Conservation (phyloP, 176 grass and related monocot species). For the Lolium rigidum region DNA sequence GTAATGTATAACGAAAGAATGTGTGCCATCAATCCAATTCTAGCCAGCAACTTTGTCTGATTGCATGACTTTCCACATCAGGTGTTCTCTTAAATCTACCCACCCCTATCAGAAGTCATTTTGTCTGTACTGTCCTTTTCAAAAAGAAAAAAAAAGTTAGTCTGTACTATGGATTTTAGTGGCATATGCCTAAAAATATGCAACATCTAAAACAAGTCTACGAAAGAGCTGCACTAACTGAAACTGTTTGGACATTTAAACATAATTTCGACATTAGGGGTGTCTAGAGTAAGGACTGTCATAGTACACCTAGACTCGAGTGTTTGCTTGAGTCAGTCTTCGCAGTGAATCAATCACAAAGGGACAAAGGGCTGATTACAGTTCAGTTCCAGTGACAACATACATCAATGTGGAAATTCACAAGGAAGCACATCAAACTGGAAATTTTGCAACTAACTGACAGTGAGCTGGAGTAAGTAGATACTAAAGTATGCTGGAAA, state of each 20-base stretch:
- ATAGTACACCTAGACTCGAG: too few species aligned
- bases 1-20: not conserved
- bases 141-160: not conserved
- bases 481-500: too few species aligned
- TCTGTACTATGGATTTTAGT: not conserved
- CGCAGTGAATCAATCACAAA: too few species aligned
- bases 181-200: not conserved
- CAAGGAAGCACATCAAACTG: not conserved
- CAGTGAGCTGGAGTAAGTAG: too few species aligned
- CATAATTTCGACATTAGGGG: not conserved
- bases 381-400: not conserved
- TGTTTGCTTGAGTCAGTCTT: too few species aligned
- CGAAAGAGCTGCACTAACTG: not conserved
- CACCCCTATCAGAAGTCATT: not conserved
- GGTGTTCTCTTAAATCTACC: conserved; percentile 1
- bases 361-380: too few species aligned
- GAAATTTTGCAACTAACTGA: not conserved
- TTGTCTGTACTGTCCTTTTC: not conserved
- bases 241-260: not conserved
- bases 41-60: conserved; percentile 1
- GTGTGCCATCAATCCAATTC: not conserved
- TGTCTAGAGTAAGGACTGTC: too few species aligned
- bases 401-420: conserved; percentile 16
- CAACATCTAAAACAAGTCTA: not conserved
- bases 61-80: conserved; percentile 10